Percentiles rank a stretch among this genome's conserved stretches.
Conservation (phyloP, 1,139 yeast species). For the Magnusiomyces sp. region DNA sequence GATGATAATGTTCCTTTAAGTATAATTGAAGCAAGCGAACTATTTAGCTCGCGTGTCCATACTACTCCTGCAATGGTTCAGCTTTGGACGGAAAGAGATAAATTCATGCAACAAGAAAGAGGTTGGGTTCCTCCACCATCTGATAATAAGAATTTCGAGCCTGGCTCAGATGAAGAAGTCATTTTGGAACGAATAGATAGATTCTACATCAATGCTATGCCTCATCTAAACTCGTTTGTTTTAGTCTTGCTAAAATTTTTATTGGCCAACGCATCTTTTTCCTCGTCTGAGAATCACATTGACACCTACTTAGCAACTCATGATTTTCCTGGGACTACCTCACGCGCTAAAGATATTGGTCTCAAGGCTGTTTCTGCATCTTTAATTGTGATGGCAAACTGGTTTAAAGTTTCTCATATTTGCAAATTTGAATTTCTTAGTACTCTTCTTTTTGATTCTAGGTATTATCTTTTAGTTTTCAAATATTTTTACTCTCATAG, state of each 20-base stretch:
- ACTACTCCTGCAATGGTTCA: constrained; percentile 61
- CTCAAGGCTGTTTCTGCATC: constrained; percentile 55
- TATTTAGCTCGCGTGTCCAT: constrained; percentile 53
- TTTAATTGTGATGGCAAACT: constrained; percentile 46
- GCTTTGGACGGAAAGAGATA: constrained; percentile 60
- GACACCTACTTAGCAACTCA: constrained; percentile 13
- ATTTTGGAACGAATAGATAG: constrained; percentile 51
- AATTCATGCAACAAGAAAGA: constrained; percentile 68
- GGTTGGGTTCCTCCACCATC: constrained; percentile 39
- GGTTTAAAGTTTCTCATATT: constrained; percentile 76
- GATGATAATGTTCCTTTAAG: constrained; percentile 54
- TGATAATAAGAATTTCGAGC: constrained; percentile 9
- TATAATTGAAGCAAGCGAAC: constrained; percentile 64
- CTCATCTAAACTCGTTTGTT: constrained; percentile 52
- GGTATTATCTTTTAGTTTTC: constrained; percentile 42
- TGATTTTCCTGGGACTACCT: constrained; percentile 24
- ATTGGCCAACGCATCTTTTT: constrained; percentile 34
- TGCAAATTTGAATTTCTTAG: constrained; percentile 70
- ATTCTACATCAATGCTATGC: constrained; percentile 47
- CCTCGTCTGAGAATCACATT: constrained; percentile 13
- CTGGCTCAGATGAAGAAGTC: constrained; percentile 28
- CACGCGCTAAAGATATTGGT: constrained; percentile 54
- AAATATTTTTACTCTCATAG: constrained; percentile 33
- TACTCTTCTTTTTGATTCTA: constrained; percentile 66
- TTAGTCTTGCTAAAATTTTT: constrained; percentile 57